Conservation (phyloP, 1,284 basidiomycete genomes). For the Hymenochaete sp. region DNA sequence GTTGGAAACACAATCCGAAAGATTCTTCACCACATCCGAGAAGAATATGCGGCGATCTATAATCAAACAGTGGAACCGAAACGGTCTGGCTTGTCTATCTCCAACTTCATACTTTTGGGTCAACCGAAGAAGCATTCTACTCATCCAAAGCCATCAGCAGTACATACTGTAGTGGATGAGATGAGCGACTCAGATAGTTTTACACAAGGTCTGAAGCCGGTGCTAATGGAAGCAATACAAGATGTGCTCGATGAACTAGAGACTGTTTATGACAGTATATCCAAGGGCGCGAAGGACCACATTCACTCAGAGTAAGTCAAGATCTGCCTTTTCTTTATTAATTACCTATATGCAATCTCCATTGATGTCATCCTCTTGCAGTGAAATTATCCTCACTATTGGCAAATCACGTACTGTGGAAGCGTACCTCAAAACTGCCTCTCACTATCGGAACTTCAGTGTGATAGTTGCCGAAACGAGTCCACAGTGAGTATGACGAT, state of each 20-base stretch:
- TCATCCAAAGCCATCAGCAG: slow-evolving; percentile 33
- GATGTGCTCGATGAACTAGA: slow-evolving; percentile 94
- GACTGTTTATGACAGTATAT: slow-evolving; percentile 91
- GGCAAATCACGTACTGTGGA: slow-evolving; percentile 95
- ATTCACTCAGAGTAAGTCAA: slow-evolving; percentile 83
- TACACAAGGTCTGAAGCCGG: slow-evolving; percentile 60
- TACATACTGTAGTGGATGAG: slow-evolving; percentile 31
- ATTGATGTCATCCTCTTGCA: slow-evolving; percentile 27
- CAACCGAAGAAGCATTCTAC: slow-evolving; percentile 56
- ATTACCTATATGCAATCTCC: slow-evolving; percentile 2
- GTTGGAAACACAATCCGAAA: slow-evolving; percentile 92
- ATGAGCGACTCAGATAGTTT: slow-evolving; percentile 63
- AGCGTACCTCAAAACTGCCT: slow-evolving; percentile 85
- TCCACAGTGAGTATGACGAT: slow-evolving; percentile 75
- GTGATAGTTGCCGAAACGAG: slow-evolving; percentile 95
- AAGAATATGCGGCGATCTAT: slow-evolving; percentile 75
- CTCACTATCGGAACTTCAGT: slow-evolving; percentile 87
- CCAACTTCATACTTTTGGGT: slow-evolving; percentile 69
- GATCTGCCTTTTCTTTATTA: slow-evolving; percentile 25
- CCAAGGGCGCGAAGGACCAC: slow-evolving; percentile 91
- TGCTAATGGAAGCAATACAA: slow-evolving; percentile 85
- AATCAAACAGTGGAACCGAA: slow-evolving; percentile 29
- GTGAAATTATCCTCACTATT: slow-evolving; percentile 93
- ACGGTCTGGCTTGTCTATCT: slow-evolving; percentile 53
- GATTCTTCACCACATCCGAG: slow-evolving; percentile 85